These are phyloP conservation scores for Ophiostoma piceae DNA, from an alignment of 2,329 filamentous ascomycete genomes.

Conservation along the genomic window DNA sequence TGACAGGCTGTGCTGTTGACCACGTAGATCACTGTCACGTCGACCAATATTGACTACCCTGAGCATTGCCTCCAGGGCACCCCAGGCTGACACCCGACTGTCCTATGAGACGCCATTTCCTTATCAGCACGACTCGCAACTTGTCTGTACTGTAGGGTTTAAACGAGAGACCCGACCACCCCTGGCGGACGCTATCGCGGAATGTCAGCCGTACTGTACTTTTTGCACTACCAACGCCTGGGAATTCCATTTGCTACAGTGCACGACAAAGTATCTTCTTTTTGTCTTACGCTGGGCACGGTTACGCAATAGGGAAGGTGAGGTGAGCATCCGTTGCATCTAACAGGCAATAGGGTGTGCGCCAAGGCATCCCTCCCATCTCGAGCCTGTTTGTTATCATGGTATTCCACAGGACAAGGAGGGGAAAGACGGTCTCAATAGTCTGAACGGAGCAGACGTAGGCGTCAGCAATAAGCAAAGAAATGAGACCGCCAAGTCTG, in stretches of 20 bases:
- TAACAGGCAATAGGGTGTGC: slow-evolving; percentile 6
- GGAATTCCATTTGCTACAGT: not conserved
- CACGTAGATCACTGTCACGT: slow-evolving; percentile 1
- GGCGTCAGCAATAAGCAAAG: not conserved
- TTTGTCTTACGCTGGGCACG: not conserved
- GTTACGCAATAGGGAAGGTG: slow-evolving; percentile 16
- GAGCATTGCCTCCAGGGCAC: not conserved
- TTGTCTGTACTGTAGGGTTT: not conserved
- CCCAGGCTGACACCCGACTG: not conserved
- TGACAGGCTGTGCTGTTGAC: not conserved
- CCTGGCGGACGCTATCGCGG: slow-evolving; percentile 1
- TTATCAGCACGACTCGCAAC: not conserved
- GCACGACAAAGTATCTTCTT: not conserved
- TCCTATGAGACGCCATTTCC: not conserved
- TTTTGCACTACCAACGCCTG: not conserved
- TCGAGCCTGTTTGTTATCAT: slow-evolving; percentile 13
- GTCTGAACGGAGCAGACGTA: not conserved
- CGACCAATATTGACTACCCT: not conserved
- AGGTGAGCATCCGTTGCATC: slow-evolving; percentile 3
- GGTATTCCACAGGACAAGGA: not conserved
- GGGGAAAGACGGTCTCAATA: not conserved
- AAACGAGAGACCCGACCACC: not conserved
- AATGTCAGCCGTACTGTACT: slow-evolving; percentile 5
- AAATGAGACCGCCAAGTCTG: slow-evolving; percentile 10
- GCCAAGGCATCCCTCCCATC: not conserved